phyloP scores from a whole-genome alignment of 441 rosid genomes.

The Manihot esculenta region DNA sequence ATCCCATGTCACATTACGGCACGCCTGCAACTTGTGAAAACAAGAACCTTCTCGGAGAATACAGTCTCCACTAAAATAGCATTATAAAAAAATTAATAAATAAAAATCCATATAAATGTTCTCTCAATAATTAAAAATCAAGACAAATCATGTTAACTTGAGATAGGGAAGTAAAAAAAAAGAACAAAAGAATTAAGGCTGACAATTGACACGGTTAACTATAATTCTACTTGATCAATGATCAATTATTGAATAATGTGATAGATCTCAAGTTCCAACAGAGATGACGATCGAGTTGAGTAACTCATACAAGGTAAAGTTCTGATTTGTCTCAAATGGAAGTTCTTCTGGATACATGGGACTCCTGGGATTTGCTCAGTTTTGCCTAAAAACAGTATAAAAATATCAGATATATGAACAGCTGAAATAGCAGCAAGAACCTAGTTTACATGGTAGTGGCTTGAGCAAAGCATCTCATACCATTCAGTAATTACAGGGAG shows the following conservation, averaged over 20 bases:
- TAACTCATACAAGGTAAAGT: not conserved
- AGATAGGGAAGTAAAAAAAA: not conserved
- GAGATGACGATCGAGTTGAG: not conserved
- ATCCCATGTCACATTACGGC: too few relatives aligned
- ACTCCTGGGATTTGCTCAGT: constrained; percentile 17
- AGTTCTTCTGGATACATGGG: not conserved
- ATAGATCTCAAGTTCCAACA: constrained; percentile 1
- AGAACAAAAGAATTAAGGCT: not conserved
- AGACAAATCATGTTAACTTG: not conserved
- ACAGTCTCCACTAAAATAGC: too few relatives aligned
- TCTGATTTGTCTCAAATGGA: constrained; percentile 4
- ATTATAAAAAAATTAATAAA: too few relatives aligned
- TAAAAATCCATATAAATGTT: too few relatives aligned
- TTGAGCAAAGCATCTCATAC: constrained; percentile 21
- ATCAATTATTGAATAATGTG: constrained; percentile 14
- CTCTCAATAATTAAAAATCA: too few relatives aligned
- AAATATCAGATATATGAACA: constrained; percentile 10
- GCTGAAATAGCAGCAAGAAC: constrained; percentile 13
- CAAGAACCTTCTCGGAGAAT: too few relatives aligned
- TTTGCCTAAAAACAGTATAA: constrained; percentile 23
- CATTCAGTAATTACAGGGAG: constrained; percentile 24
- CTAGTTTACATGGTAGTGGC: constrained; percentile 10
- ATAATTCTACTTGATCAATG: not conserved
- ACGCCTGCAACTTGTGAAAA: too few relatives aligned
- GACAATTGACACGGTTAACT: not conserved